phyloP scores from a whole-genome alignment of 495 filamentous ascomycete genomes.

The Lichenothelia convexa region DNA sequence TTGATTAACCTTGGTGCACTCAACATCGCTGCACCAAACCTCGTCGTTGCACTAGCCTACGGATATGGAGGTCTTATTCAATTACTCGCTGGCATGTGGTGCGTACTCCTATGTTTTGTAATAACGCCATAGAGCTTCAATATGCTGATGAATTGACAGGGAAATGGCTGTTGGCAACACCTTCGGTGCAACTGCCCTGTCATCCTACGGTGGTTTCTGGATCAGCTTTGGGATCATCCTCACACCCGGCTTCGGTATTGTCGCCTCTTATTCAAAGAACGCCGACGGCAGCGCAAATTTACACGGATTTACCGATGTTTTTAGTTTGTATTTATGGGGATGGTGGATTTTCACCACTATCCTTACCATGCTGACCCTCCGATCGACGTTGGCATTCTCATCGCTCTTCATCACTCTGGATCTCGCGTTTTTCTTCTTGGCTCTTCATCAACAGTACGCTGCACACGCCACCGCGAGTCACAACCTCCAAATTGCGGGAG shows the following conservation, averaged over 20 bases:
- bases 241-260: constrained; percentile 4
- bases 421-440: constrained; percentile 7
- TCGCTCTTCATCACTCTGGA: constrained; percentile 4
- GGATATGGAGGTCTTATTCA: constrained; percentile 10
- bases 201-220: constrained; percentile 11
- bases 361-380: constrained; percentile 6
- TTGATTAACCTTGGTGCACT: constrained; percentile 6
- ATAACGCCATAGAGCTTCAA: too few species aligned
- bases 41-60: constrained; percentile 6
- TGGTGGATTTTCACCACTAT: constrained; percentile 10
- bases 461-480: constrained; percentile 1
- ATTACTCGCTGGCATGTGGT: constrained; percentile 12
- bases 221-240: constrained; percentile 8
- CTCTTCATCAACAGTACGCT: constrained; percentile 5
- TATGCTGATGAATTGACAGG: too few species aligned
- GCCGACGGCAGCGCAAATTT: not conserved
- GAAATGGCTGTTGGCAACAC: too few species aligned
- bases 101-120: too few species aligned
- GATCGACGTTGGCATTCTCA: constrained; percentile 5
- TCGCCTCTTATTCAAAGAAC: too few species aligned
- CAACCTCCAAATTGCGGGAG: constrained; percentile 3
- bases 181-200: constrained; percentile 9
- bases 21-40: not conserved
- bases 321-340: constrained; percentile 6
- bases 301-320: constrained; percentile 6